Percentiles rank a stretch among this genome's conserved stretches.
phyloP scores from a whole-genome alignment of 2,329 filamentous ascomycete genomes.

The Penicillium decumbens region DNA sequence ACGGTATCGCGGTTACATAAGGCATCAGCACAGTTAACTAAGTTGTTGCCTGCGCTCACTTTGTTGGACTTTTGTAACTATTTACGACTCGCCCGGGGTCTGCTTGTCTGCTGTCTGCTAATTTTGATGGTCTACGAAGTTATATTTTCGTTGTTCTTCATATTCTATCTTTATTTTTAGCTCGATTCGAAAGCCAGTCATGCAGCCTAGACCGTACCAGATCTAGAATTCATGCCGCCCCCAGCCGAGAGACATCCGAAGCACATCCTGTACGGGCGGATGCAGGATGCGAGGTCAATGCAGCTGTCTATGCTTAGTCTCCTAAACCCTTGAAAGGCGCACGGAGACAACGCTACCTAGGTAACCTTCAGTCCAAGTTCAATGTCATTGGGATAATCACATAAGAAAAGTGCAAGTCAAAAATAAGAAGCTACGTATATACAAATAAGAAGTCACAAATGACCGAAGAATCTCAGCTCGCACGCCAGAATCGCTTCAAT shows the following conservation, averaged over 20 bases:
- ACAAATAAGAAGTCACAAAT: constrained; percentile 22
- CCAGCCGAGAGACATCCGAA: background rate
- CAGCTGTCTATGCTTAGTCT: background rate
- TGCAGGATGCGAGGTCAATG: background rate
- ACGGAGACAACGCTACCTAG: background rate
- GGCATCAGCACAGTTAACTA: background rate
- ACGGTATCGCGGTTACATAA: constrained; percentile 6
- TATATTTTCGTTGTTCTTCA: background rate
- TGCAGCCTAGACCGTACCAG: background rate
- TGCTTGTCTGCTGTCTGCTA: background rate
- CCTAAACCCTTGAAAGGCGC: background rate
- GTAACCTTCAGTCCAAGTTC: too few relatives aligned
- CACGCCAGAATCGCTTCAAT: constrained; percentile 19
- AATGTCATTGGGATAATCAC: background rate
- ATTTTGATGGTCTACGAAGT: background rate
- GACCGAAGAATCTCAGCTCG: constrained; percentile 13
- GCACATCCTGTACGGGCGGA: background rate
- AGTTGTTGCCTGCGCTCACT: background rate
- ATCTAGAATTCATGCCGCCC: background rate
- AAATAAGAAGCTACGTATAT: constrained; percentile 19
- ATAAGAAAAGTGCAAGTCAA: constrained; percentile 4
- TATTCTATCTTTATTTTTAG: background rate
- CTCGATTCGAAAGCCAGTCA: background rate
- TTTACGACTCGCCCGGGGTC: background rate
- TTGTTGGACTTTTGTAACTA: background rate